phyloP scores from a whole-genome alignment of 768 basidiomycete genomes.

The Trametes maxima region DNA sequence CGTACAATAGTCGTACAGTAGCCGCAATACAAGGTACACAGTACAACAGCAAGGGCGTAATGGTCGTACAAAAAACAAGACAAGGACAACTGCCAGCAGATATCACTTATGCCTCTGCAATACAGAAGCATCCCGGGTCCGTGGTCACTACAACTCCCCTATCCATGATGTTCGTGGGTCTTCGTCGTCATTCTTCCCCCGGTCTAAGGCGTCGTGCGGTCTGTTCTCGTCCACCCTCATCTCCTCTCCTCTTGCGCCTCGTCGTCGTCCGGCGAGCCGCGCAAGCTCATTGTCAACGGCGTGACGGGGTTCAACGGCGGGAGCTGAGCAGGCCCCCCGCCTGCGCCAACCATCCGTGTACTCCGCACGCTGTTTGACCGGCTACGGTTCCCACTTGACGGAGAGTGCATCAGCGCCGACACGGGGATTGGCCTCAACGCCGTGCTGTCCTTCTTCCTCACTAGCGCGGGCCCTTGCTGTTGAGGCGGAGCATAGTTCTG shows the following conservation, averaged over 20 bases:
- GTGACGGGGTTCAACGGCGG: conserved; percentile 25
- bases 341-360: conserved; percentile 11
- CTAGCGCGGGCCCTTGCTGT: conserved; percentile 21
- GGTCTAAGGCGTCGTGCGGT: too few relatives aligned
- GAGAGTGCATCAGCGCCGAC: conserved; percentile 23
- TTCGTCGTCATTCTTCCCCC: too few relatives aligned
- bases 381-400: conserved; percentile 20
- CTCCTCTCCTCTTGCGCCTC: neutral
- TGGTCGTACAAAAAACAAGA: too few relatives aligned
- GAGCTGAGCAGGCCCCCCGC: conserved; percentile 13
- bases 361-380: conserved; percentile 23
- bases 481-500: neutral
- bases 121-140: too few relatives aligned
- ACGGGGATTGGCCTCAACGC: conserved; percentile 27
- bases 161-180: too few relatives aligned
- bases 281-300: conserved; percentile 18
- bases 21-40: too few relatives aligned
- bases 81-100: too few relatives aligned
- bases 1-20: too few relatives aligned
- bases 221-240: too few relatives aligned
- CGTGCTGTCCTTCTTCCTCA: conserved; percentile 27
- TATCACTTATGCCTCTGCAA: too few relatives aligned
- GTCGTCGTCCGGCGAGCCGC: conserved; percentile 2
- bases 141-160: too few relatives aligned
- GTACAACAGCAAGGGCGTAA: too few relatives aligned